A percentile compares a stretch with the other conserved stretches of the same genome.
phyloP scores from a whole-genome alignment of 371 early-diverging fungal species.

The Ecytonucleospora hepatopenaei region DNA sequence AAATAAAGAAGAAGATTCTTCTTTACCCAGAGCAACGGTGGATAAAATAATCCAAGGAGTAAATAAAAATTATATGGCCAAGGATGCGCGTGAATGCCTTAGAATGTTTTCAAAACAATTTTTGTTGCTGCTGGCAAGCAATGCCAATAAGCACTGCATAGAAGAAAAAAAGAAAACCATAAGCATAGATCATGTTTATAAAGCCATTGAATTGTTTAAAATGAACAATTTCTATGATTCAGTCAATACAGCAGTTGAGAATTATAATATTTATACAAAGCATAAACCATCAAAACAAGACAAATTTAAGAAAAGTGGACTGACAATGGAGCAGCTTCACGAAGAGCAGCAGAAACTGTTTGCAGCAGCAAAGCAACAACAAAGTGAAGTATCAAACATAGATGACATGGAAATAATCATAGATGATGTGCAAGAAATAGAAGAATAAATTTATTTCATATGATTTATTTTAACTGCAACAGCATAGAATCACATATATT shows the following conservation, averaged over 20 bases:
- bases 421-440: not conserved
- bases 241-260: slow-evolving; percentile 71
- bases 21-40: slow-evolving; percentile 69
- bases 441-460: not conserved
- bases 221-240: slow-evolving; percentile 77
- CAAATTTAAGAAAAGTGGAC: slow-evolving; percentile 71
- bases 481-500: no score
- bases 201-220: slow-evolving; percentile 72
- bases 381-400: not conserved
- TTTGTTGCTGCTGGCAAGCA: slow-evolving; percentile 59
- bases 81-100: slow-evolving; percentile 80
- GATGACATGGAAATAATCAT: not conserved
- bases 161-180: slow-evolving; percentile 91
- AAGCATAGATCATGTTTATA: slow-evolving; percentile 80
- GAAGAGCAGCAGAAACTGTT: slow-evolving; percentile 76
- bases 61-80: slow-evolving; percentile 65
- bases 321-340: slow-evolving; percentile 75
- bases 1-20: slow-evolving; percentile 45
- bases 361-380: slow-evolving; percentile 65
- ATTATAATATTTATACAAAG: slow-evolving; percentile 67
- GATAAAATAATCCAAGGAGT: slow-evolving; percentile 80
- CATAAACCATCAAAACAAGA: slow-evolving; percentile 73
- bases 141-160: slow-evolving; percentile 88
- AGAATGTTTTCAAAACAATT: slow-evolving; percentile 72
- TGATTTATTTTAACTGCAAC: not conserved